These are phyloP conservation scores for Jaenimonas drosophilae DNA, from an alignment of 208 protist genomes.

Conservation along the genomic window DNA sequence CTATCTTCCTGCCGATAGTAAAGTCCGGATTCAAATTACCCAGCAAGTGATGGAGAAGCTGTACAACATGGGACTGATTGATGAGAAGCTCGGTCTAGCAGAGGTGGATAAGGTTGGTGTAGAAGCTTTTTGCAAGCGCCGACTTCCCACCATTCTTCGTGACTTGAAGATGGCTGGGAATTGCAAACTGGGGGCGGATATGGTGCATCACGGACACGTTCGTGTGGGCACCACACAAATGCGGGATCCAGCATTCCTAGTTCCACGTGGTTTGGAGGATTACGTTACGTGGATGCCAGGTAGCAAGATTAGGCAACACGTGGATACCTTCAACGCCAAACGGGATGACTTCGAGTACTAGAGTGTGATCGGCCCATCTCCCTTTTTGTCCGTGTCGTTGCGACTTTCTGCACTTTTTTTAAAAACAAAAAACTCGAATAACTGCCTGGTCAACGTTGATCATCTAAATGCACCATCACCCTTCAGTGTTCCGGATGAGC, in stretches of 20 bases:
- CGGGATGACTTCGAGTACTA: slow-evolving; percentile 80
- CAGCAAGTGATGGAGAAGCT: slow-evolving; percentile 85
- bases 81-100: slow-evolving; percentile 72
- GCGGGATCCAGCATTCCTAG: slow-evolving; percentile 83
- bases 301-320: slow-evolving; percentile 83
- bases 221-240: slow-evolving; percentile 83
- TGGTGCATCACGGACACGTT: slow-evolving; percentile 86
- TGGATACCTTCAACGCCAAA: slow-evolving; percentile 82
- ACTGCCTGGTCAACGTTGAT: too few relatives aligned
- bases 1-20: slow-evolving; percentile 80
- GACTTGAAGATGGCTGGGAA: slow-evolving; percentile 85
- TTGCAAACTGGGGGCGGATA: slow-evolving; percentile 71
- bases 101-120: slow-evolving; percentile 87
- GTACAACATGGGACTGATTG: slow-evolving; percentile 85
- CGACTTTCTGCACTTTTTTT: neutral
- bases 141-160: slow-evolving; percentile 79
- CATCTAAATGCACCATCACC: too few relatives aligned
- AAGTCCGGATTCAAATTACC: slow-evolving; percentile 86
- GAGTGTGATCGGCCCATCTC: neutral
- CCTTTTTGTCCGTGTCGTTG: neutral
- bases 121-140: slow-evolving; percentile 84
- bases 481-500: too few relatives aligned
- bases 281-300: slow-evolving; percentile 85
- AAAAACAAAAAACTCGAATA: slow-evolving; percentile 7
- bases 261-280: slow-evolving; percentile 76